A percentile compares a stretch with the other conserved stretches of the same genome.
Conservation (phyloP, 257 asterid genomes). For the Striga asiatica region DNA sequence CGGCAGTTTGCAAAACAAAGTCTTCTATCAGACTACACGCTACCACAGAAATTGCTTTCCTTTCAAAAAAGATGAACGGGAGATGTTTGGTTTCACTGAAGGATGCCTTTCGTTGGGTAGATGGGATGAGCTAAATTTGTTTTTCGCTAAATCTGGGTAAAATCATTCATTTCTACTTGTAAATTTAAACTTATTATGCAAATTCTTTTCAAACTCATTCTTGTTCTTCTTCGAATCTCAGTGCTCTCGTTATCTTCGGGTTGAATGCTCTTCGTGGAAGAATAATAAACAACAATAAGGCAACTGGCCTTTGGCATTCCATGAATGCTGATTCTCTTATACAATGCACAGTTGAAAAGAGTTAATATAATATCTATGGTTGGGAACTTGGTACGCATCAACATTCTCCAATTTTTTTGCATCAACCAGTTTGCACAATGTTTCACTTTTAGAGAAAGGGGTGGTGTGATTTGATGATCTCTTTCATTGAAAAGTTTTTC, state of each 20-base stretch:
- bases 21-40: constrained; percentile 41
- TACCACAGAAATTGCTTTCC: constrained; percentile 22
- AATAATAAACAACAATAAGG: constrained; percentile 21
- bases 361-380: constrained; percentile 44
- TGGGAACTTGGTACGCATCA: constrained; percentile 73
- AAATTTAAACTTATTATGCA: too few relatives aligned
- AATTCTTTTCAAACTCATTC: too few relatives aligned
- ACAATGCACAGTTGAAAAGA: constrained; percentile 46
- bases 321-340: constrained; percentile 52
- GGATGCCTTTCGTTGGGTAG: constrained; percentile 60
- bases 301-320: constrained; percentile 56
- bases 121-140: constrained; percentile 61
- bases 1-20: constrained; percentile 57
- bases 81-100: constrained; percentile 35
- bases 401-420: too few relatives aligned
- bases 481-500: too few relatives aligned
- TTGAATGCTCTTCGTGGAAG: constrained; percentile 65
- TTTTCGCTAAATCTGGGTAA: constrained; percentile 19
- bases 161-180: too few relatives aligned
- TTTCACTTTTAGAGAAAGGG: too few relatives aligned
- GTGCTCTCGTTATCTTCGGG: too few relatives aligned
- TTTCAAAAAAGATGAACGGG: constrained; percentile 22
- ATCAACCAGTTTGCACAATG: too few relatives aligned
- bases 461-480: too few relatives aligned
- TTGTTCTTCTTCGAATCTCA: too few relatives aligned